Percentiles rank a stretch among this genome's conserved stretches.
Conservation (phyloP, 768 basidiomycete species). For the Neoboletus magnificus region DNA sequence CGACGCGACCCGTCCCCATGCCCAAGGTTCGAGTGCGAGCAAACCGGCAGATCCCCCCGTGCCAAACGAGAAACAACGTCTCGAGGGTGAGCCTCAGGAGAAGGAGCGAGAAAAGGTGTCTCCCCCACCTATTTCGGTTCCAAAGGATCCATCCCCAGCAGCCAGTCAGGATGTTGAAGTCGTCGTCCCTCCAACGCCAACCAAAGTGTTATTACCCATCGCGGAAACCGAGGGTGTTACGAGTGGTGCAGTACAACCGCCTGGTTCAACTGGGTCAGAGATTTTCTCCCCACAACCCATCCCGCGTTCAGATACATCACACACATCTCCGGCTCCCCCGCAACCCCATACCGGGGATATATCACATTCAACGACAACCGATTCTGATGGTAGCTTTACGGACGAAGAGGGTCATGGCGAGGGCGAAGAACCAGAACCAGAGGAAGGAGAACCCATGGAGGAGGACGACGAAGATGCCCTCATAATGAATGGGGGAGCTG, state of each 20-base stretch:
- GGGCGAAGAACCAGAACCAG: constrained; percentile 64
- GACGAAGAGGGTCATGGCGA: constrained; percentile 67
- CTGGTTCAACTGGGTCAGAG: constrained; percentile 67
- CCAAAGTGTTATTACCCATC: constrained; percentile 44
- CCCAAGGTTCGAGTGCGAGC: constrained; percentile 19
- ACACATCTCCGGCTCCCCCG: constrained; percentile 21
- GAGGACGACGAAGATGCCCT: constrained; percentile 85
- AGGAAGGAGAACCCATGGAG: constrained; percentile 61
- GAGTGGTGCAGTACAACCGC: constrained; percentile 89
- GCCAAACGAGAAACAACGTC: constrained; percentile 30
- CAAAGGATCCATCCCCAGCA: constrained; percentile 19
- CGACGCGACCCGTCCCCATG: constrained; percentile 14
- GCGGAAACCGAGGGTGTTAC: constrained; percentile 86
- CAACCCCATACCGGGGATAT: constrained; percentile 30
- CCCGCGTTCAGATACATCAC: constrained; percentile 23
- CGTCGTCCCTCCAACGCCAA: constrained; percentile 48
- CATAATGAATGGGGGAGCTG: constrained; percentile 88
- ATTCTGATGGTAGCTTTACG: constrained; percentile 43
- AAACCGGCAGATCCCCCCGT: constrained; percentile 20
- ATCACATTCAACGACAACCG: constrained; percentile 31
- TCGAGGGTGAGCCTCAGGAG: constrained; percentile 25
- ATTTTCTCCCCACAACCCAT: constrained; percentile 28
- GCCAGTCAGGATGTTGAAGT: constrained; percentile 35
- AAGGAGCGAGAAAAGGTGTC: constrained; percentile 38
- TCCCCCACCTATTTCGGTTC: constrained; percentile 19